Base-by-base conservation (phyloP, 495 filamentous ascomycete genomes). In the Neurospora sp. region DNA sequence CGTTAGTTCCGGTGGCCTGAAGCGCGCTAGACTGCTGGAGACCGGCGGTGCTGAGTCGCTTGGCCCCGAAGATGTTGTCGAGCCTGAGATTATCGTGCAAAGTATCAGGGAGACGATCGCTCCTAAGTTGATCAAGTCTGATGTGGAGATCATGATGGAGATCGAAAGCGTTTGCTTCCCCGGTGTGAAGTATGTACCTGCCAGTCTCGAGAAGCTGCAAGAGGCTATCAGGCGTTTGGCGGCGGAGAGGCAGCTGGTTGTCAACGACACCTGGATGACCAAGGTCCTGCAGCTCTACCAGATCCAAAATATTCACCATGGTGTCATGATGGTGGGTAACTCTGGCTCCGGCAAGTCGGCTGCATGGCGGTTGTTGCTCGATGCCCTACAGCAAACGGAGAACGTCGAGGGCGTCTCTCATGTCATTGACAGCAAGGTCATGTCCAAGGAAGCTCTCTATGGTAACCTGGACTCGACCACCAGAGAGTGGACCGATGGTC, bases 311-410 rank as follows among this genome's bases (percentile, higher is more conserved):
- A 96, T 98, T 59, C 96, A 99, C 77, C 96, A 99, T 76, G 96
- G 96, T 89, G 96, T 99, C 20, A 99, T 99, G 96, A 98, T 98
- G 96, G 96, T 99, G 7, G 96, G 96, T 59, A 92, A 91, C 77
- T 98, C 96, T 5, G 96, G 96, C 12, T 90, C 95, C 41, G 96
- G 96, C 75, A 99, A 99, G 83, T 97, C 96, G 70, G 89, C 91
- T 6, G 91, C 94, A 22, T 99, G 96, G 96, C 93, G 93, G 78
- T 90, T 96, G 20, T 87, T 99, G n/a, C 87, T 99, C 12, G 91
- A 95, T 78, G 96, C 96, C 11, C 84, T 99, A 75, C 95, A 98
- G 78, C 89, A 91, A 69, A 90, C 96, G 38, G 95, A 99, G 80
- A 90, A 90, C 22, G 87, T 96, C 38, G 96, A 99, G 83, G 94